These are phyloP conservation scores for Pouteria glomerata DNA, from an alignment of 148 eudicot species.

Conservation along the genomic window DNA sequence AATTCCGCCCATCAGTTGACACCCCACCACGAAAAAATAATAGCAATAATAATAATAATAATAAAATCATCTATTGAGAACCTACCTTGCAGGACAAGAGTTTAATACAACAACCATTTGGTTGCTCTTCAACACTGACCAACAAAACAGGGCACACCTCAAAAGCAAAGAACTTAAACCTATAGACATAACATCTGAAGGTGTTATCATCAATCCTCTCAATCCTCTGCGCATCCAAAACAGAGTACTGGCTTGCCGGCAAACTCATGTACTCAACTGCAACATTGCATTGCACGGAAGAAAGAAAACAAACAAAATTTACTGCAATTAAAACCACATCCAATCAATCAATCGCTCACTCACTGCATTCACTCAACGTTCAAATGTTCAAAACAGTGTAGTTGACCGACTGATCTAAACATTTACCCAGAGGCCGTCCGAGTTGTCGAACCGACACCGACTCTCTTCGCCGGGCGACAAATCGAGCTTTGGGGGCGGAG, in stretches of 20 bases:
- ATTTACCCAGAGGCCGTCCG: constrained; percentile 63
- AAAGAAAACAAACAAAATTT: not conserved
- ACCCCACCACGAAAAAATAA: not conserved
- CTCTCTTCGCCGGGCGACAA: constrained; percentile 56
- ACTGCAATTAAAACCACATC: constrained; percentile 3
- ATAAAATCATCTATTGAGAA: constrained; percentile 15
- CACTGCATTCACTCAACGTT: not conserved
- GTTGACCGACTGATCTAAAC: too few species aligned
- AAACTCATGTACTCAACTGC: constrained; percentile 86
- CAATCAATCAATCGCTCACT: not conserved
- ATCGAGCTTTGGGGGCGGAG: constrained; percentile 56
- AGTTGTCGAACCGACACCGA: constrained; percentile 55
- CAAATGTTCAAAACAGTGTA: too few species aligned
- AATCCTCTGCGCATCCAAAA: constrained; percentile 86
- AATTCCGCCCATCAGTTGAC: not conserved
- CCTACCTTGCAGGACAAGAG: constrained; percentile 90
- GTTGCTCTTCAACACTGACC: constrained; percentile 71
- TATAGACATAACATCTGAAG: constrained; percentile 76
- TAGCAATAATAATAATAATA: not conserved
- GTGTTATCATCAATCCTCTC: constrained; percentile 80
- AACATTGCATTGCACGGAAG: not conserved
- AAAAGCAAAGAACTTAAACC: constrained; percentile 72
- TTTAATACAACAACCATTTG: constrained; percentile 69
- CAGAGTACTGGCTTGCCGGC: constrained; percentile 96
- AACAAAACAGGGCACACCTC: constrained; percentile 92